phyloP scores from a whole-genome alignment of 2,329 filamentous ascomycete genomes.

The Juglanconis sp. region DNA sequence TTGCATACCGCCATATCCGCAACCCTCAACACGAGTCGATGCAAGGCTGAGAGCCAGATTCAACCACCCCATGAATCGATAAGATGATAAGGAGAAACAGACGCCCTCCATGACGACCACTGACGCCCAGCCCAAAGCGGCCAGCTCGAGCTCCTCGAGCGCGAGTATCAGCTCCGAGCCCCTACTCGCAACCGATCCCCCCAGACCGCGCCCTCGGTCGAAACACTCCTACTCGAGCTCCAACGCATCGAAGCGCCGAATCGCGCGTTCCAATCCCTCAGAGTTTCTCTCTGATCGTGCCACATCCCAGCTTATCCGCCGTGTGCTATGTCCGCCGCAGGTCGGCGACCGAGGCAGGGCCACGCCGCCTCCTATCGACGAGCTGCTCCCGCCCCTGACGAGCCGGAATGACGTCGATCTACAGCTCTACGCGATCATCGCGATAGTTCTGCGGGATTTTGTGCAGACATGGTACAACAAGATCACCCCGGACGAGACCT shows the following conservation, averaged over 20 bases:
- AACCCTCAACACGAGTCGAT: neutral
- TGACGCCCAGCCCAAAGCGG: slow-evolving; percentile 11
- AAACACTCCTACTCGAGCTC: slow-evolving; percentile 18
- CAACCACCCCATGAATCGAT: neutral
- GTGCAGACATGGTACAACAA: slow-evolving; percentile 90
- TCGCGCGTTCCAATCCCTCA: slow-evolving; percentile 17
- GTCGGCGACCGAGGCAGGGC: slow-evolving; percentile 53
- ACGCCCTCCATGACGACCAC: slow-evolving; percentile 13
- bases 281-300: slow-evolving; percentile 70
- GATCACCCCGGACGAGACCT: slow-evolving; percentile 85
- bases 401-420: slow-evolving; percentile 92
- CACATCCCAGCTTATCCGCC: slow-evolving; percentile 77
- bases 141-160: slow-evolving; percentile 11
- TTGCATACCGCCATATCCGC: neutral
- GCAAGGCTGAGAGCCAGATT: neutral
- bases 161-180: slow-evolving; percentile 2
- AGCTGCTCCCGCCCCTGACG: slow-evolving; percentile 83
- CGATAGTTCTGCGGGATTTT: slow-evolving; percentile 85
- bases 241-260: slow-evolving; percentile 20
- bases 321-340: slow-evolving; percentile 76
- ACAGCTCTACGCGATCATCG: slow-evolving; percentile 88
- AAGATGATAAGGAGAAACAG: slow-evolving; percentile 9
- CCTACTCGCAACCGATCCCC: slow-evolving; percentile 24
- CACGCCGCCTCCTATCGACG: slow-evolving; percentile 64
- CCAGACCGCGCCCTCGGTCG: slow-evolving; percentile 28